phyloP scores from a whole-genome alignment of 2,329 filamentous ascomycete species.

The Fusarium liriodendri region DNA sequence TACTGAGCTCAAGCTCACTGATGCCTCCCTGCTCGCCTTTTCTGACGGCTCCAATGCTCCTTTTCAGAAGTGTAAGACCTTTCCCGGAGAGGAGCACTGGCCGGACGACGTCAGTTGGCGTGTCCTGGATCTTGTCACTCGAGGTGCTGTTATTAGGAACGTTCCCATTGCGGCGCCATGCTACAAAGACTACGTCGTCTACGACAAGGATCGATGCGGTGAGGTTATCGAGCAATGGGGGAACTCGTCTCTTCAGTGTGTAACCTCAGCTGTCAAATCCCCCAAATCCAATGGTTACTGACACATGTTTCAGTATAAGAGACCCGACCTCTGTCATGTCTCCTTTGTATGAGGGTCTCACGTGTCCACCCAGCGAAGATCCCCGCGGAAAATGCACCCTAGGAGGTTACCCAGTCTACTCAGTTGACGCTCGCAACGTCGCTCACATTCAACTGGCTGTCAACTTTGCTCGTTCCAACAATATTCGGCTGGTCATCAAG shows the following conservation, averaged over 20 bases:
- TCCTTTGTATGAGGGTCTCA: constrained; percentile 53
- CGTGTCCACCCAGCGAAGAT: constrained; percentile 47
- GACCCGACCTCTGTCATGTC: constrained; percentile 56
- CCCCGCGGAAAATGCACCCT: constrained; percentile 46
- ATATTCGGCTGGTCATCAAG: constrained; percentile 59
- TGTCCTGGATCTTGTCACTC: constrained; percentile 50
- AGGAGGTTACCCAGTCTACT: constrained; percentile 57
- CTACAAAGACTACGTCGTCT: constrained; percentile 41
- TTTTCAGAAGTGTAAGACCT: constrained; percentile 45
- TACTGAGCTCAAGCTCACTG: constrained; percentile 15
- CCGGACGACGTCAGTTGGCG: constrained; percentile 45
- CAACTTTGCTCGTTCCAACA: constrained; percentile 58
- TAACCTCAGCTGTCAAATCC: too few species aligned
- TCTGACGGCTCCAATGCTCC: not conserved
- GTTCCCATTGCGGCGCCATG: constrained; percentile 48
- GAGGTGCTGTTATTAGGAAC: constrained; percentile 48
- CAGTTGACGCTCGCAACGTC: constrained; percentile 54
- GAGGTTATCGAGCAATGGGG: constrained; percentile 44
- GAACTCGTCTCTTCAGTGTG: constrained; percentile 40
- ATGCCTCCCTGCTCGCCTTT: constrained; percentile 25
- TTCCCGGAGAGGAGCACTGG: constrained; percentile 48
- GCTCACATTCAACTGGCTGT: constrained; percentile 59
- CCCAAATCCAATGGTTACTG: not conserved
- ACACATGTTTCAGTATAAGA: constrained; percentile 37
- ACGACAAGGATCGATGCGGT: constrained; percentile 43